Base-by-base conservation (phyloP, 2,329 filamentous ascomycete genomes). In the Botrytis sinoallii region DNA sequence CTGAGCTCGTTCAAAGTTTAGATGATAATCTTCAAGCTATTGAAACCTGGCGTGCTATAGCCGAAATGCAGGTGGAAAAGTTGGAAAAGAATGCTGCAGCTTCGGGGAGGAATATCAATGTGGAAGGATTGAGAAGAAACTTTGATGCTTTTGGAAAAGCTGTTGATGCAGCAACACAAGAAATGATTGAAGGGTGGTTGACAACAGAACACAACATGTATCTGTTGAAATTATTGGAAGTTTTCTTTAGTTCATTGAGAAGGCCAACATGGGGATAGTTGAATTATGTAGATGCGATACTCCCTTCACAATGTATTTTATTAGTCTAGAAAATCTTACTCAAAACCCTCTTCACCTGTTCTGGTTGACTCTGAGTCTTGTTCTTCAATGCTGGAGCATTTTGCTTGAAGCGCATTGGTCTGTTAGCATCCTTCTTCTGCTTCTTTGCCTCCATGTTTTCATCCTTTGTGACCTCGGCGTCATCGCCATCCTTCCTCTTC, bases 331-430 rank as follows among this genome's bases (percentile, higher is more conserved):
- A 91, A 76, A 91, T 91, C 82, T 89, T 90, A 83, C 87, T 90
- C 76, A 91, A 80, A 61, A 91, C 87, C 77, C 87, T 85, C 78
- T 87, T 86, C 14, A 91, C 87, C 71, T 86, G 84, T 46, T 88
- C 88, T 3, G 87, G 84, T 79, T 88, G 88, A 70, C 85, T 83
- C 68, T 82, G 82, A 18, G 80, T 80, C 67, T 79, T 81, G 67
- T 77, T 83, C 81, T 87, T 89, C 74, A 84, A 83, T 71, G 86
- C 89, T 75, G 90, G 84, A 74, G 87, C 83, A 73, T 88, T 89
- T 83, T 94, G 92, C 81, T 88, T 90, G 81, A 94, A 94, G 44
- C 89, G 88, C 76, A 86, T 84, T 78, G 82, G 81, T 73, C 81
- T 81, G 76, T 83, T 81, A 48, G 74, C 77, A 74, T 77, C 75